These are phyloP conservation scores for Kernera saxatilis DNA, from an alignment of 345 rosid genomes.

Conservation along the genomic window DNA sequence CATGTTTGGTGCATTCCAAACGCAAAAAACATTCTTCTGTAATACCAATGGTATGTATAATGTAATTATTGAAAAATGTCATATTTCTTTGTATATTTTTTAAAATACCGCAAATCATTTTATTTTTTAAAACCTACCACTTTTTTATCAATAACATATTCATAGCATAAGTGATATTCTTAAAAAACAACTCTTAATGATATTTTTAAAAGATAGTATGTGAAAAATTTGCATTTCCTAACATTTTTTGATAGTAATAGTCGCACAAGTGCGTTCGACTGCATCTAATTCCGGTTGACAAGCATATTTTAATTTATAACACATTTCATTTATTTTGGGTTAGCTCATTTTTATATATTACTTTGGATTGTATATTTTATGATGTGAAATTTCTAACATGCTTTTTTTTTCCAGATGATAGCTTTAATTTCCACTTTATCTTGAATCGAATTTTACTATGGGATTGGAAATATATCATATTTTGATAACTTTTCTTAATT, in stretches of 20 bases:
- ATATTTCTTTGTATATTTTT: background rate
- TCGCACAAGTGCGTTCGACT: background rate
- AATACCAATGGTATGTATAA: background rate
- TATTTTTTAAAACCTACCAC: too few species aligned
- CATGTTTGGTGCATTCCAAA: constrained; percentile 2
- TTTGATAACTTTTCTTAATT: background rate
- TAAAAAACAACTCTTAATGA: background rate
- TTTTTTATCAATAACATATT: background rate
- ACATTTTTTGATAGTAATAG: background rate
- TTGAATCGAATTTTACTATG: too few species aligned
- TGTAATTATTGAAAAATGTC: background rate
- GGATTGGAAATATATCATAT: too few species aligned
- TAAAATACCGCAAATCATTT: background rate
- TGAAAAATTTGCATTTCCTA: background rate
- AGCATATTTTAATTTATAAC: too few species aligned
- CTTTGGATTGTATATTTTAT: too few species aligned
- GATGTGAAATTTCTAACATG: too few species aligned
- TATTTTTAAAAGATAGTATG: background rate
- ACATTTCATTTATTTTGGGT: too few species aligned
- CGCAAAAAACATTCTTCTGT: background rate
- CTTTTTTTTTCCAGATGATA: too few species aligned
- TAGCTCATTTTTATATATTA: too few species aligned
- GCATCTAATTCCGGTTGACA: too few species aligned
- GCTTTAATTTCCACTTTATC: too few species aligned
- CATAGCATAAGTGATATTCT: background rate